Evolutionary conservation across 768 basidiomycete genomes (phyloP), one percentile per base, ranked within the genome.

Genomic region (Kwoniella dendrophila): DNA sequence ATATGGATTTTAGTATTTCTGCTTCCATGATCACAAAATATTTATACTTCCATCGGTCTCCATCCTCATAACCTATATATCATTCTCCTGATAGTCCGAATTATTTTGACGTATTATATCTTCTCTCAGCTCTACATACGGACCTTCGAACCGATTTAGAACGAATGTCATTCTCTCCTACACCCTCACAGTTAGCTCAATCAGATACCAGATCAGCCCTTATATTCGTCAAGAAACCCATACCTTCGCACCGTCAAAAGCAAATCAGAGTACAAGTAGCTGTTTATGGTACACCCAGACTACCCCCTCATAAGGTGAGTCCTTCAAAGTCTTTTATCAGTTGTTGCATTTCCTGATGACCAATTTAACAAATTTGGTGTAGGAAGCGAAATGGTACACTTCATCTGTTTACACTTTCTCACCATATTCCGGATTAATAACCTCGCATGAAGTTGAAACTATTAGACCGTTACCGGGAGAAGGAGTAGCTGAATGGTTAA

Each of bases 381-480:
- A 76, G 75, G 74, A 75, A 47, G 67, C 75, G 1, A 69, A 66
- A 22, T 78, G 77, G 77, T 66, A 75, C 26, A 78, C 75, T 24
- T 77, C 75, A 1, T 78, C 77, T 0, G 50, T 78, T 4, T 78
- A 75, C 66, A 73, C 77, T 22, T 73, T 78, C 57, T 78, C 75
- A 3, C 77, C 77, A 7, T 53, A 67, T 16, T 72, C 74, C 26
- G 77, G 77, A 33, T 67, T 78, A 4, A 76, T 78, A 47, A 44
- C 55, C 4, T 61, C 67, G 3, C 77, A 78, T 54, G 70, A 77
- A 60, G 74, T 78, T 40, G 77, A 78, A 59, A 71, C 69, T 10
- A 77, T 78, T 51, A 67, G 77, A n/a, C 77, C 77, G 0, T 34
- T 78, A 44, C 77, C 77, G 2, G 75, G 77, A 59, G 77, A 78